These are phyloP conservation scores for Prunus davidiana DNA, from an alignment of 306 rosid species.

Conservation along the genomic window DNA sequence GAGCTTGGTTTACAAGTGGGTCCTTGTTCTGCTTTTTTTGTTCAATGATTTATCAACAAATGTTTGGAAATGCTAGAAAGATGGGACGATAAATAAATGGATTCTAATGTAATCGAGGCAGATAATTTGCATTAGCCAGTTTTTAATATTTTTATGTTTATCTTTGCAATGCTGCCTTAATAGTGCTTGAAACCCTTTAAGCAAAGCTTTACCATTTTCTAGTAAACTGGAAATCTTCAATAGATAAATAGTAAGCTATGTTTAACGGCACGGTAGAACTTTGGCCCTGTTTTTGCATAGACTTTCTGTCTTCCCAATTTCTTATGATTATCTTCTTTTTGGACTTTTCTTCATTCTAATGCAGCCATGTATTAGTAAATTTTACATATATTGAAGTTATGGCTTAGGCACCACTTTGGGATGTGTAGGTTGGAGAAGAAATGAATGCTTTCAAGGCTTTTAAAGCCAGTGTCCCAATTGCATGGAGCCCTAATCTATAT, in stretches of 20 bases:
- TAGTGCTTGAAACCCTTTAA: not conserved
- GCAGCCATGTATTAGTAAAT: not conserved
- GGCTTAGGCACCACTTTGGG: slow-evolving; percentile 6
- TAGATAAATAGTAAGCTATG: not conserved
- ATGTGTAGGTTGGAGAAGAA: slow-evolving; percentile 46
- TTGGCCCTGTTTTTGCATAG: not conserved
- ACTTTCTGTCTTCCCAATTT: not conserved
- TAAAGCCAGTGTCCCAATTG: slow-evolving; percentile 76
- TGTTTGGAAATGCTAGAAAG: not conserved
- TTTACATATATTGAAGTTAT: not conserved
- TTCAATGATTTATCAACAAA: not conserved
- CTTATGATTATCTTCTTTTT: not conserved
- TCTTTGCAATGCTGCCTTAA: not conserved
- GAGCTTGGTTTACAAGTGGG: not conserved
- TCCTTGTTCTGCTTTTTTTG: not conserved
- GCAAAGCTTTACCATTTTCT: not conserved
- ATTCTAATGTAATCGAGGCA: not conserved
- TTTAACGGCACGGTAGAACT: not conserved
- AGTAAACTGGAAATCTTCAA: not conserved
- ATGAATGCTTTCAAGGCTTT: slow-evolving; percentile 94
- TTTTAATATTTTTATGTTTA: not conserved
- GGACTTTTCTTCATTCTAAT: not conserved
- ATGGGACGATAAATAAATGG: not conserved
- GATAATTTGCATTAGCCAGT: not conserved
- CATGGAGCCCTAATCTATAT: slow-evolving; percentile 80